Percentiles rank a stretch among this genome's conserved stretches.
These are phyloP conservation scores for Trebouxiophyceae sp. DNA, from an alignment of 163 green algal genomes.

Conservation along the genomic window DNA sequence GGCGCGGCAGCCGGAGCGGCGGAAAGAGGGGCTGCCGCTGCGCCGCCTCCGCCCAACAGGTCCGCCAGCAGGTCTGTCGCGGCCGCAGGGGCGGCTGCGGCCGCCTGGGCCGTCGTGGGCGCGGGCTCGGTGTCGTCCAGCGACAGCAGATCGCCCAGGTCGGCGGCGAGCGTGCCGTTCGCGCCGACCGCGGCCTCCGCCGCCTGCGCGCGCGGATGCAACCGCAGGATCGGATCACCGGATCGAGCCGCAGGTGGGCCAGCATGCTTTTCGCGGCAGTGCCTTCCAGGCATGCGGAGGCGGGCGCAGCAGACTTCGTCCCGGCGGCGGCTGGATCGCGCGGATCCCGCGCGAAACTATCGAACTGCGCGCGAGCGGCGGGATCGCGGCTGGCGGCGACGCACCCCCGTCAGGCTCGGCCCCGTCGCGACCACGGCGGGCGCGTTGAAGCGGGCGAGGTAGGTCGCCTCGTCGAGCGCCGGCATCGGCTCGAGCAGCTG, in stretches of 20 bases:
- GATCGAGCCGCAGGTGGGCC: no score
- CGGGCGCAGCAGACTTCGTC: no score
- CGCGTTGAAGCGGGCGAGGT: slow-evolving; percentile 15
- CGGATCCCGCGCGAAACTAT: slow-evolving; percentile 1
- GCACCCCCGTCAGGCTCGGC: slow-evolving; percentile 15
- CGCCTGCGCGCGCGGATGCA: no score
- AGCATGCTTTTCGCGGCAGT: no score
- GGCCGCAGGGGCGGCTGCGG: background rate
- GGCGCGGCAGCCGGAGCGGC: slow-evolving; percentile 8
- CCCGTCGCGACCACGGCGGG: background rate
- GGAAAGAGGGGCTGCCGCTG: no score
- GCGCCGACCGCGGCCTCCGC: slow-evolving; percentile 1
- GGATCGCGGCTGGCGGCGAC: slow-evolving; percentile 8
- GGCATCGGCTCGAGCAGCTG: slow-evolving; percentile 90
- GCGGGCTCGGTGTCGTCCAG: slow-evolving; percentile 20
- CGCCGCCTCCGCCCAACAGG: slow-evolving; percentile 25
- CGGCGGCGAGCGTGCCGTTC: background rate
- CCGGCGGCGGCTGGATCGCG: no score
- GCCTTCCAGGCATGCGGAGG: no score
- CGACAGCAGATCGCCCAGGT: slow-evolving; percentile 41
- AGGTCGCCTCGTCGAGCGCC: slow-evolving; percentile 71
- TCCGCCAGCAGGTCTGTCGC: slow-evolving; percentile 27
- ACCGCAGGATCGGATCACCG: no score
- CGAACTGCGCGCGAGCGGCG: slow-evolving; percentile 1
- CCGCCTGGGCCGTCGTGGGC: background rate